These are phyloP conservation scores for Yarrowia sp. DNA, from an alignment of 805 yeast species.

Conservation along the genomic window DNA sequence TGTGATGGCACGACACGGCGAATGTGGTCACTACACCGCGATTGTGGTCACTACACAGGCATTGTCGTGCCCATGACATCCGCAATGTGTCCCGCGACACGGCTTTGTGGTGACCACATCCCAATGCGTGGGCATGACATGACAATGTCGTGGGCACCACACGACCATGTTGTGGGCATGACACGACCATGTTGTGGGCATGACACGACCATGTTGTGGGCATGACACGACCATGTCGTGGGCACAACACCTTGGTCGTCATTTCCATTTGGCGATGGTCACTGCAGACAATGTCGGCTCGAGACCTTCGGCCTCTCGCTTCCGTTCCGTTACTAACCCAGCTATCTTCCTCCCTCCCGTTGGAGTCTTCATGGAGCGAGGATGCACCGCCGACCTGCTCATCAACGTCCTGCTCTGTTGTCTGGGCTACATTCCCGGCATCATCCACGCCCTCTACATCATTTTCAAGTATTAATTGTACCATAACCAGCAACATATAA, in stretches of 20 bases:
- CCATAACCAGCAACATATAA: constrained; percentile 15
- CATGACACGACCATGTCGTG: too few species aligned
- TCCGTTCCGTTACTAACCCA: constrained; percentile 9
- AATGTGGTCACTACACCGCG: background rate
- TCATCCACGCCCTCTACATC: constrained; percentile 42
- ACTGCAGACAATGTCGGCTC: too few species aligned
- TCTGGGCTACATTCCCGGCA: constrained; percentile 72
- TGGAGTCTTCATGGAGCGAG: constrained; percentile 60
- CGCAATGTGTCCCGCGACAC: too few species aligned
- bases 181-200: too few species aligned
- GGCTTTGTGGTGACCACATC: too few species aligned
- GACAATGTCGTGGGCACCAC: too few species aligned
- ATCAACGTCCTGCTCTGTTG: constrained; percentile 64
- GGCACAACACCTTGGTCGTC: too few species aligned
- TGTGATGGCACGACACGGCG: background rate
- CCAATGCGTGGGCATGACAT: too few species aligned
- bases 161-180: too few species aligned
- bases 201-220: too few species aligned
- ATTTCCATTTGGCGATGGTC: too few species aligned
- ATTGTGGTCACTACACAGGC: background rate
- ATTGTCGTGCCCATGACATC: background rate
- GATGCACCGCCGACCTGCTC: constrained; percentile 49
- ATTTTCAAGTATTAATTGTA: constrained; percentile 30
- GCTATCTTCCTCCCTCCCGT: constrained; percentile 60
- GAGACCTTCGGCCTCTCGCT: too few species aligned